A percentile compares a stretch with the other conserved stretches of the same genome.
Conservation (phyloP, 2,329 filamentous ascomycete species). For the Cercospora janseana region DNA sequence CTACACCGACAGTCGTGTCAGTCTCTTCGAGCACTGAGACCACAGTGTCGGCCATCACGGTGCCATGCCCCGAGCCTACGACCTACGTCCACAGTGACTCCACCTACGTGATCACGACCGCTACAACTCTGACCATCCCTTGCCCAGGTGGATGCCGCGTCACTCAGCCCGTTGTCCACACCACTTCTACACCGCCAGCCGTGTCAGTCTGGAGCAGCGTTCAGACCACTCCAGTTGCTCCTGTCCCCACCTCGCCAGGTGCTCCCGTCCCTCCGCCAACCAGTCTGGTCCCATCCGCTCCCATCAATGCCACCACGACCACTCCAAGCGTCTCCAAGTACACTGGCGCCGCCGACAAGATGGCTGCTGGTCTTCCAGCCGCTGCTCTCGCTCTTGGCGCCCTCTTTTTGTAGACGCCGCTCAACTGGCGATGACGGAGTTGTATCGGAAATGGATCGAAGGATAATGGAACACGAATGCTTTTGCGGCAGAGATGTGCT, state of each 20-base stretch:
- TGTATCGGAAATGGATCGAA: not conserved
- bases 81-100: conserved; percentile 60
- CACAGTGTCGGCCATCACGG: conserved; percentile 63
- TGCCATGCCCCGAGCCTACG: conserved; percentile 69
- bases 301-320: not conserved
- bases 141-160: conserved; percentile 20
- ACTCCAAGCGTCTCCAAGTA: not conserved
- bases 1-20: not conserved
- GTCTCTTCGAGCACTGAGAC: conserved; percentile 49
- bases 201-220: not conserved
- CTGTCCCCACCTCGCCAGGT: not conserved
- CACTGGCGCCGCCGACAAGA: conserved; percentile 5
- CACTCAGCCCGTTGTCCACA: conserved; percentile 16
- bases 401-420: conserved; percentile 11
- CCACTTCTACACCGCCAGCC: not conserved
- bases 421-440: no score
- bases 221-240: not conserved
- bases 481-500: not conserved
- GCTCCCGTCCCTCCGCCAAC: no score
- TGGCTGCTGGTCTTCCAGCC: not conserved
- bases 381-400: conserved; percentile 5
- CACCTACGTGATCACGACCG: conserved; percentile 65
- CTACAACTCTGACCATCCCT: conserved; percentile 31
- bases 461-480: not conserved
- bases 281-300: not conserved